Base-by-base conservation (phyloP, 2,329 filamentous ascomycete species). In the Keithomyces neogunnii region DNA sequence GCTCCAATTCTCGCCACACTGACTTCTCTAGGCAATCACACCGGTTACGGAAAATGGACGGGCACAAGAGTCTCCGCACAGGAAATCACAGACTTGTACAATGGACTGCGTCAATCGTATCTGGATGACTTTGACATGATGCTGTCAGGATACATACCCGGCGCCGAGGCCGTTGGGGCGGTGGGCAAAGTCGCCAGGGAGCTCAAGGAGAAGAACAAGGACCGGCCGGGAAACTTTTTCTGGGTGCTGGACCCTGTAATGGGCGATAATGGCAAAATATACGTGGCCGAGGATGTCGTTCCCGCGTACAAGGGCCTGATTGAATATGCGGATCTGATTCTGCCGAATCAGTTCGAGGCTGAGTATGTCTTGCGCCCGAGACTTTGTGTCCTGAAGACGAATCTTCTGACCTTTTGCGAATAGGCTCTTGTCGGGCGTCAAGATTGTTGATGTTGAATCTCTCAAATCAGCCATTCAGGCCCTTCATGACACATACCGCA, bases 161-260 rank as follows among this genome's bases (percentile, higher is more conserved):
- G 88, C 35, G 91, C 91, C 0, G 83, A 87, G 6, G 86, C 86
- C 1, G 88, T 99, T 38, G 80, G 88, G 60, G 85, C 88, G 7
- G 88, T 97, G 1, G 93, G 92, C 7, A 76, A 77, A 51, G 96
- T 99, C 57, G 93, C 82, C 10, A 77, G 84, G 57, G 89, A 96
- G 60, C 76, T 96, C 54, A 87, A 86, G 65, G 73, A 78, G 49
- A 85, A 83, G 60, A 76, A 81, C 2, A 73, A 72, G 36, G 73
- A 71, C 11, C 77, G 75, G 33, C 84, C 87, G 0, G 88, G 89
- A 0, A 82, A 78, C 45, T 96, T 97, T 73, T 97, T 97, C 71
- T 97, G 92, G 92, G 89, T 96, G 3, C 78, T 99, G 30, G 93
- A 99, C 66, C 93, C 95, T 0, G 93, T 99, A 46, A 99, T 99